Base-by-base conservation (phyloP, 768 basidiomycete species). In the Tricholoma flavovirens region DNA sequence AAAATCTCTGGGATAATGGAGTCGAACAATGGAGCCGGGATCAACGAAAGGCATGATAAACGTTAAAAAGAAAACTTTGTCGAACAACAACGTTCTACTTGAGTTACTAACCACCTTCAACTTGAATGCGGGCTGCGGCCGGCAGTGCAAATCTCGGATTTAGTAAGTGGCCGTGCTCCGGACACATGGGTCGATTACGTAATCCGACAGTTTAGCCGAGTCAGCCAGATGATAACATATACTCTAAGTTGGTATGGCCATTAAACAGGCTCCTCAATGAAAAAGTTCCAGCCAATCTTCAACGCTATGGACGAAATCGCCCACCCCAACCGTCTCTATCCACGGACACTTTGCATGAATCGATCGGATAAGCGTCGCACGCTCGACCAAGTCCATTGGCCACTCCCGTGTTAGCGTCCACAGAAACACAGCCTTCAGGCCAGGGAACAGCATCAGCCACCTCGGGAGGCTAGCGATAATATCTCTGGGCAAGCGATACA, bases 1-100 rank as follows among this genome's bases (percentile, higher is more conserved):
- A 62, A 77, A 71, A 63, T 79, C 74, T 54, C 79, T 69, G 53
- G 56, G 66, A 70, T 54, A 75, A 56, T 19, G 67, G 54, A 36
- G 64, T 55, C 51, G 64, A 54, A 24, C 35, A 12, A 54, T 50
- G 19, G 52, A 30, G 19, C 29, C 26, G 19, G 11, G 36, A 12
- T 19, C 52, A 32, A 49, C 43, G 14, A 52, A 36, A 42, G 32
- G 42, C 48, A 46, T 53, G 38, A 45, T 36, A 14, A 17, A 22
- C 52, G 52, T 53, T n/a, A 32, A 53, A n/a, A 43, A 42, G 4
- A n/a, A n/a, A n/a, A n/a, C n/a, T n/a, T n/a, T n/a, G n/a, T n/a
- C n/a, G n/a, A n/a, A n/a, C n/a, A n/a, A n/a, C n/a, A n/a, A n/a
- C n/a, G n/a, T n/a, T n/a, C n/a, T n/a, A n/a, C n/a, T n/a, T n/a